phyloP scores from a whole-genome alignment of 2,329 filamentous ascomycete genomes.

The Colletotrichum incanum region DNA sequence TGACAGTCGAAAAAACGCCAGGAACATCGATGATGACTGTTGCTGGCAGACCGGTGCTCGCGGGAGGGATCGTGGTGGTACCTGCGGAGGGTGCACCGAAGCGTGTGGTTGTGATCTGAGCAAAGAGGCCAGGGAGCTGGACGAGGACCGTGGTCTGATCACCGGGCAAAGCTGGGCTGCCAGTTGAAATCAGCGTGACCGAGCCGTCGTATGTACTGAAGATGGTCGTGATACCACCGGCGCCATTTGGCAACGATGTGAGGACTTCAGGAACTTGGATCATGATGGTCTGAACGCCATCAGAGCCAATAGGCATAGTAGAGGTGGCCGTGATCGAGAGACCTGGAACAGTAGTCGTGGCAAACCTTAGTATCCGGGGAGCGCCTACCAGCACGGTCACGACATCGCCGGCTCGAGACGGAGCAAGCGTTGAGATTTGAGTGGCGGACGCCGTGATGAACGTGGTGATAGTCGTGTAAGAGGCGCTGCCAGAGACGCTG shows the following conservation, averaged over 20 bases:
- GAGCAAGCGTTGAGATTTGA: conserved; percentile 8
- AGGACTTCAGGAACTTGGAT: conserved; percentile 2
- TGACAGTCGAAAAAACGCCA: conserved; percentile 21
- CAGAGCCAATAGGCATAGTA: conserved; percentile 22
- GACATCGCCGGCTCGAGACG: not conserved
- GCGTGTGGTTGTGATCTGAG: conserved; percentile 20
- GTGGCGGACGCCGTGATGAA: conserved; percentile 9
- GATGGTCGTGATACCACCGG: conserved; percentile 23
- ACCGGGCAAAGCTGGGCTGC: conserved; percentile 2
- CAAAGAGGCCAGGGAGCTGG: conserved; percentile 16
- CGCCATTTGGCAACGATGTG: not conserved
- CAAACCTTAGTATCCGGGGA: conserved; percentile 1
- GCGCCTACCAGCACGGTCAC: conserved; percentile 23
- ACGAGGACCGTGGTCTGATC: conserved; percentile 31
- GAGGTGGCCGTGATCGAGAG: conserved; percentile 5
- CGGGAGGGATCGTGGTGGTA: conserved; percentile 20
- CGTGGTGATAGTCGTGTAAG: conserved; percentile 8
- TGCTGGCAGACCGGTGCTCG: conserved; percentile 6
- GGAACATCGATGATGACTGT: conserved; percentile 33
- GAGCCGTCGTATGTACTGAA: conserved; percentile 25
- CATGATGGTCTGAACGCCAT: conserved; percentile 29
- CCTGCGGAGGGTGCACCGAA: conserved; percentile 30
- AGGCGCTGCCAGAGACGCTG: not conserved
- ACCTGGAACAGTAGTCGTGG: conserved; percentile 6
- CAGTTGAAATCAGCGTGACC: conserved; percentile 18